A percentile compares a stretch with the other conserved stretches of the same genome.
phyloP scores from a whole-genome alignment of 2,329 filamentous ascomycete species.

The Paracorniculantispora psalliotae region DNA sequence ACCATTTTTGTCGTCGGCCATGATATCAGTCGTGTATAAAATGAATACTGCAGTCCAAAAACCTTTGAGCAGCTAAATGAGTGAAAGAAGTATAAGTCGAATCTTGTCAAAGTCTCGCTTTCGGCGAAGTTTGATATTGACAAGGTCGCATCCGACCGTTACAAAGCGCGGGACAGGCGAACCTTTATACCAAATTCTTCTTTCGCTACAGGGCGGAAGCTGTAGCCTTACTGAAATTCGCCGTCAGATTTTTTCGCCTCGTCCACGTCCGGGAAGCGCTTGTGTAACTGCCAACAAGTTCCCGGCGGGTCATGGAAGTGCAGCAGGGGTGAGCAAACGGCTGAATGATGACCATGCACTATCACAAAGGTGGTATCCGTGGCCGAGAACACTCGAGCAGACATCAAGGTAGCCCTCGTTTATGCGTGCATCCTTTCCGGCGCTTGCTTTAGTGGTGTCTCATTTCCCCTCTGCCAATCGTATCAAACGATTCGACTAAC shows the following conservation, averaged over 20 bases:
- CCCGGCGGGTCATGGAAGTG: background rate
- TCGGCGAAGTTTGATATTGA: background rate
- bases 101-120: background rate
- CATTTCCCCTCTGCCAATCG: background rate
- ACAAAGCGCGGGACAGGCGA: background rate
- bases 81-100: background rate
- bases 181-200: background rate
- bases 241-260: background rate
- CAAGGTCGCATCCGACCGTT: background rate
- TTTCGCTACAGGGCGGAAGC: background rate
- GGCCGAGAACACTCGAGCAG: background rate
- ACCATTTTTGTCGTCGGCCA: background rate
- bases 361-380: background rate
- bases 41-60: background rate
- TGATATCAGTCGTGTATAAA: background rate
- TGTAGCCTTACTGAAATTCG: background rate
- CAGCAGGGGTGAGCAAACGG: background rate
- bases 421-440: background rate
- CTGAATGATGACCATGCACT: background rate
- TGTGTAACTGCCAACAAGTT: background rate
- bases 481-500: background rate
- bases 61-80: background rate
- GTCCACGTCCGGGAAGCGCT: background rate
- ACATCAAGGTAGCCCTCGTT: conserved; percentile 2
- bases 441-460: background rate